A percentile compares a stretch with the other conserved stretches of the same genome.
phyloP scores from a whole-genome alignment of 345 rosid genomes.

The Salix viminalis region DNA sequence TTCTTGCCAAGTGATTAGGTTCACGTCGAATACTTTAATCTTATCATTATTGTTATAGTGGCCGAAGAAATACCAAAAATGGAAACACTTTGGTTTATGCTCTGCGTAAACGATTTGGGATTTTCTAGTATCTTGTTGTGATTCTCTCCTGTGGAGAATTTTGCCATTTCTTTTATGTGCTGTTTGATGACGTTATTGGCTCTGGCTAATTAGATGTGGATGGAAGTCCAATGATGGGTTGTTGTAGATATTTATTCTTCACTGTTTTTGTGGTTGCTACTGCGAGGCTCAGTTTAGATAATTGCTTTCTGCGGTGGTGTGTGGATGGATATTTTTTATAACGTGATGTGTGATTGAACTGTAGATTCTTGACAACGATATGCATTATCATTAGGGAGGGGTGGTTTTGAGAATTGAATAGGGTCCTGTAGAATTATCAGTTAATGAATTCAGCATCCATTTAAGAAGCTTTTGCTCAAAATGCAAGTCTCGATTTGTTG shows the following conservation, averaged over 20 bases:
- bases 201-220: background rate
- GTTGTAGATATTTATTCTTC: background rate
- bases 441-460: too few species aligned
- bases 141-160: conserved; percentile 20
- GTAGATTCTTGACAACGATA: too few species aligned
- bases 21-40: background rate
- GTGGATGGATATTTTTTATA: background rate
- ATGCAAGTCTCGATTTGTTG: too few species aligned
- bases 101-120: background rate
- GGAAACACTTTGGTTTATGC: background rate
- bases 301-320: background rate
- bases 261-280: background rate
- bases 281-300: background rate
- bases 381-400: too few species aligned
- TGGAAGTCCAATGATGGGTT: background rate
- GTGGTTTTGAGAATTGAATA: too few species aligned
- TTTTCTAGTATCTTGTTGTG: conserved; percentile 4
- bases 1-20: conserved; percentile 46
- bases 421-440: too few species aligned
- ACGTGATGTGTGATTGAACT: too few species aligned
- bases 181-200: background rate
- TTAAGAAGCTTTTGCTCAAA: too few species aligned
- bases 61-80: background rate
- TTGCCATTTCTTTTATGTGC: background rate
- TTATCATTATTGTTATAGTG: background rate